Percentiles rank a stretch among this genome's conserved stretches.
Conservation (phyloP, 176 grass and related monocot genomes). For the Phragmites australis region DNA sequence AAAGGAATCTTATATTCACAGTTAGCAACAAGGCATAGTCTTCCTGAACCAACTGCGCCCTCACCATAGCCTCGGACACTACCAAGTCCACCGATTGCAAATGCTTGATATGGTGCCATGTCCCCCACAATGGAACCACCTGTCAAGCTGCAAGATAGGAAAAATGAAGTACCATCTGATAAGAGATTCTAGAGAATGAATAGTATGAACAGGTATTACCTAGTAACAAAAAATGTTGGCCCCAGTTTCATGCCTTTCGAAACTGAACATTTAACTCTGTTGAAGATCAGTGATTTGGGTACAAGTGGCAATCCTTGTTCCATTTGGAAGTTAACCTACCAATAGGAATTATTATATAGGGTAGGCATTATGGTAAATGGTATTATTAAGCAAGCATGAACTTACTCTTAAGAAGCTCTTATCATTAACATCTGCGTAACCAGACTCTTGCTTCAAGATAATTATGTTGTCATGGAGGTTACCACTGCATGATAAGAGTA, state of each 20-base stretch:
- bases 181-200: slow-evolving; percentile 21
- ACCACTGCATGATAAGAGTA: slow-evolving; percentile 63
- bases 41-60: slow-evolving; percentile 88
- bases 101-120: slow-evolving; percentile 99
- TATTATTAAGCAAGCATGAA: slow-evolving; percentile 4
- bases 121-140: slow-evolving; percentile 96
- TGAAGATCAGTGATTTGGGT: slow-evolving; percentile 85
- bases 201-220: slow-evolving; percentile 46
- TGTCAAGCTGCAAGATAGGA: slow-evolving; percentile 64
- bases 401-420: slow-evolving; percentile 86
- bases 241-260: slow-evolving; percentile 95
- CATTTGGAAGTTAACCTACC: slow-evolving; percentile 93
- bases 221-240: slow-evolving; percentile 76
- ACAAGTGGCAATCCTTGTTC: slow-evolving; percentile 94
- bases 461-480: slow-evolving; percentile 94
- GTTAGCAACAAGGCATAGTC: slow-evolving; percentile 84
- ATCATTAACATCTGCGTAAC: slow-evolving; percentile 72
- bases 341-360: slow-evolving; percentile 27
- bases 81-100: slow-evolving; percentile 86
- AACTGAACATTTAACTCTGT: slow-evolving; percentile 77
- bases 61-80: slow-evolving; percentile 96
- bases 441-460: slow-evolving; percentile 93
- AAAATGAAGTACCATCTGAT: slow-evolving; percentile 23
- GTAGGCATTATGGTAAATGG: slow-evolving; percentile 4
- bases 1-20: slow-evolving; percentile 82